Percentiles rank a stretch among this genome's conserved stretches.
phyloP scores from a whole-genome alignment of 371 early-diverging fungal species.

The Batrachochytrium dendrobatidis region DNA sequence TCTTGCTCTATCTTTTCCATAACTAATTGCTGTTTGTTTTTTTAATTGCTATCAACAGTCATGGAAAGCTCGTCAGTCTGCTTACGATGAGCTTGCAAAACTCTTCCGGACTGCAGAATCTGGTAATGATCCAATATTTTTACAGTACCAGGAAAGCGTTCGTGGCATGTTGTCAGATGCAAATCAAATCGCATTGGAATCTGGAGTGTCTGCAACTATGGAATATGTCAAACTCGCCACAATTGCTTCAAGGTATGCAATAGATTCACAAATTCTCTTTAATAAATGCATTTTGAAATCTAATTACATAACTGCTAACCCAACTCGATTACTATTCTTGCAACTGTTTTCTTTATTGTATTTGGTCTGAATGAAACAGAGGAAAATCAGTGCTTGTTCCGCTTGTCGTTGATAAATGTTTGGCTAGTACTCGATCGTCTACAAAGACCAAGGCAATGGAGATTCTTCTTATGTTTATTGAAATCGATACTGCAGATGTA shows the following conservation, averaged over 20 bases:
- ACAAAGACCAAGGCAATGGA: constrained; percentile 74
- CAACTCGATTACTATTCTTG: no score
- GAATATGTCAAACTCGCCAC: constrained; percentile 80
- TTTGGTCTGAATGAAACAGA: no score
- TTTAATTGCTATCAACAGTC: constrained; percentile 50
- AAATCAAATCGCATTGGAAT: constrained; percentile 88
- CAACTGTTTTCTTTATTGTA: no score
- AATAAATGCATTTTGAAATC: no score
- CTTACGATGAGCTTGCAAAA: constrained; percentile 75
- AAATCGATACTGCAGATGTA: constrained; percentile 54
- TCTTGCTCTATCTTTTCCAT: constrained; percentile 4
- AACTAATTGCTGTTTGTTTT: constrained; percentile 4
- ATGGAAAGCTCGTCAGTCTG: constrained; percentile 91
- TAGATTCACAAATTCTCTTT: constrained; percentile 2
- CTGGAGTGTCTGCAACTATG: constrained; percentile 66
- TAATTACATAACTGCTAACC: no score
- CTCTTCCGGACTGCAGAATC: constrained; percentile 44
- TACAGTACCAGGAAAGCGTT: constrained; percentile 58
- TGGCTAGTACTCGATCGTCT: constrained; percentile 73
- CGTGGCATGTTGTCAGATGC: constrained; percentile 77
- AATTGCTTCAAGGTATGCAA: constrained; percentile 56
- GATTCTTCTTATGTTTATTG: constrained; percentile 74
- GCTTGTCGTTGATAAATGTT: constrained; percentile 79
- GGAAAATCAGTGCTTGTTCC: constrained; percentile 52
- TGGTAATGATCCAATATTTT: constrained; percentile 54